These are phyloP conservation scores for Colletotrichum navitas DNA, from an alignment of 2,329 filamentous ascomycete genomes.

Conservation along the genomic window DNA sequence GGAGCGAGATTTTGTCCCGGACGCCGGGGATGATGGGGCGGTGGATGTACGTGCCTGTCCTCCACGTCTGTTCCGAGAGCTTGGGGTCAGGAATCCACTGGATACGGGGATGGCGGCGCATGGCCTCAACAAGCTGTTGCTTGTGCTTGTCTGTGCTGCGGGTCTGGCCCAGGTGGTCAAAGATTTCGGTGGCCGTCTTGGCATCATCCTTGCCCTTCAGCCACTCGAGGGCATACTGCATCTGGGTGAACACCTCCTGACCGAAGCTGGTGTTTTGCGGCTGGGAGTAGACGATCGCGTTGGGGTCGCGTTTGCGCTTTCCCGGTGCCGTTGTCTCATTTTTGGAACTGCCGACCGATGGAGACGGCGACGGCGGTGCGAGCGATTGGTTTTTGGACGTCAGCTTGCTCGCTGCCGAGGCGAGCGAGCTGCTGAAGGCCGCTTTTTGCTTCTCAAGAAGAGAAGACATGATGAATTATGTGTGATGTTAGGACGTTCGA, in stretches of 20 bases:
- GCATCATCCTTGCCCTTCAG: slow-evolving; percentile 78
- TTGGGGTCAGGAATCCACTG: slow-evolving; percentile 68
- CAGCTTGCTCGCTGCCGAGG: slow-evolving; percentile 55
- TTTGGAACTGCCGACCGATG: slow-evolving; percentile 64
- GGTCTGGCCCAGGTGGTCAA: slow-evolving; percentile 82
- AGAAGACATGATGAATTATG: slow-evolving; percentile 61
- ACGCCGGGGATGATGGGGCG: slow-evolving; percentile 85
- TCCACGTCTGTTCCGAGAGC: slow-evolving; percentile 75
- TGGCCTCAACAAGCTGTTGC: slow-evolving; percentile 74
- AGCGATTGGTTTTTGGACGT: slow-evolving; percentile 57
- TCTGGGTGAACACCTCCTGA: slow-evolving; percentile 85
- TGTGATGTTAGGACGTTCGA: background rate
- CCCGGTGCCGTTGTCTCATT: slow-evolving; percentile 73
- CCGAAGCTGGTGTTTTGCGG: slow-evolving; percentile 82
- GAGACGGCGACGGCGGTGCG: slow-evolving; percentile 73
- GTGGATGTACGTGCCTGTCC: slow-evolving; percentile 82
- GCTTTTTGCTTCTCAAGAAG: slow-evolving; percentile 76
- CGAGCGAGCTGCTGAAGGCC: slow-evolving; percentile 71
- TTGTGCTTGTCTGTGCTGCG: slow-evolving; percentile 72
- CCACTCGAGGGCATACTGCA: slow-evolving; percentile 88
- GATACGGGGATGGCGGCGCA: slow-evolving; percentile 74
- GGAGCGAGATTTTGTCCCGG: slow-evolving; percentile 79
- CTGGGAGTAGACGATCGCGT: slow-evolving; percentile 77
- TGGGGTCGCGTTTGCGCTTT: slow-evolving; percentile 70
- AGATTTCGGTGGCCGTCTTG: slow-evolving; percentile 80